Conservation (phyloP, 208 protist species). For the Leishmania gerbilli region DNA sequence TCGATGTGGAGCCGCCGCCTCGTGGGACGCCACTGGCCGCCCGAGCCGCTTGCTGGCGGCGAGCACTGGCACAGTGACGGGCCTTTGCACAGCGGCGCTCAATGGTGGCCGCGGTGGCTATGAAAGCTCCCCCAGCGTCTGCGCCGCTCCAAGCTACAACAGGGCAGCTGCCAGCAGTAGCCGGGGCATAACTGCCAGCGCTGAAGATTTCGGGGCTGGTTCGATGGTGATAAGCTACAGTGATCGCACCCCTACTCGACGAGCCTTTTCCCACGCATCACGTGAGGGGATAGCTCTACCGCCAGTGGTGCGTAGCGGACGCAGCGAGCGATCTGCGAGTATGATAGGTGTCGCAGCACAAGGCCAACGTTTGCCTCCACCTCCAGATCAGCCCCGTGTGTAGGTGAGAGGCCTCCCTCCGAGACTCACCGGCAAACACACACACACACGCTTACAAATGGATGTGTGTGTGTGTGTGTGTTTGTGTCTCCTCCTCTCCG, state of each 20-base stretch:
- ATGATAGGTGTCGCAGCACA: constrained; percentile 6
- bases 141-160: neutral
- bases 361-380: constrained; percentile 12
- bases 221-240: constrained; percentile 2
- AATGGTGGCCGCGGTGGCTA: constrained; percentile 14
- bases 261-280: constrained; percentile 10
- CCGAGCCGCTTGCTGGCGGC: constrained; percentile 13
- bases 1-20: constrained; percentile 19
- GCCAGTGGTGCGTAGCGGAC: constrained; percentile 23
- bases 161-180: constrained; percentile 3
- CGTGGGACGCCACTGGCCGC: constrained; percentile 17
- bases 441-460: neutral
- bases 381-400: constrained; percentile 15
- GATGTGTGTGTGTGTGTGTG: neutral
- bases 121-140: constrained; percentile 2
- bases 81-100: constrained; percentile 11
- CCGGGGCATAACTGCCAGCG: neutral
- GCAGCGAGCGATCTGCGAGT: constrained; percentile 17
- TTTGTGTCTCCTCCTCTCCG: neutral
- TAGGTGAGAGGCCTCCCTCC: neutral
- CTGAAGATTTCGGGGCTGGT: constrained; percentile 4
- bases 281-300: constrained; percentile 26
- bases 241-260: constrained; percentile 22
- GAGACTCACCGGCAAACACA: neutral
- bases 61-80: neutral